Conservation (phyloP, 2,329 filamentous ascomycete species). For the Plectosphaerella plurivora region DNA sequence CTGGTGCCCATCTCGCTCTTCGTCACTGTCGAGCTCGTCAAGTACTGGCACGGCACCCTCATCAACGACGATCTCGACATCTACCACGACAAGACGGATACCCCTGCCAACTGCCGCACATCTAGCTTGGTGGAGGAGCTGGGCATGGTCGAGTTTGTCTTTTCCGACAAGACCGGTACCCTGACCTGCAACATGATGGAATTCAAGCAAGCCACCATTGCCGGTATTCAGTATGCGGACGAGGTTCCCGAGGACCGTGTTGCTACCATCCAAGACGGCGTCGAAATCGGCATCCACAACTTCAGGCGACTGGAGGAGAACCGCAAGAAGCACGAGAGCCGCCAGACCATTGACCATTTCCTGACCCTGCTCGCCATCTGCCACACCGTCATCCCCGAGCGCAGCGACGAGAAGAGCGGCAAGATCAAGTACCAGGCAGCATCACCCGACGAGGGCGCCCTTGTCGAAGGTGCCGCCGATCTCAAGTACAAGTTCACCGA, state of each 20-base stretch:
- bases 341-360: conserved; percentile 68
- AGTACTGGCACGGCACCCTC: conserved; percentile 95
- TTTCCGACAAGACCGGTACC: conserved; percentile 96
- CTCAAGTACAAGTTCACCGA: conserved; percentile 89
- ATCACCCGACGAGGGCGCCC: conserved; percentile 93
- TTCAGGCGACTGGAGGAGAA: conserved; percentile 74
- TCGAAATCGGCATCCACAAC: conserved; percentile 76
- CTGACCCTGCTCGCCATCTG: conserved; percentile 82
- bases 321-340: conserved; percentile 49
- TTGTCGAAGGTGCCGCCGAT: conserved; percentile 83
- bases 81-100: conserved; percentile 94
- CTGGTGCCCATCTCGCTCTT: conserved; percentile 96
- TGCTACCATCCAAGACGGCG: conserved; percentile 71
- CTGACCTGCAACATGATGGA: conserved; percentile 99
- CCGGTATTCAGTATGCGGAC: conserved; percentile 88
- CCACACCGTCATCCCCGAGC: conserved; percentile 95
- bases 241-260: conserved; percentile 88
- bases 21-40: conserved; percentile 95
- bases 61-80: conserved; percentile 98
- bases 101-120: conserved; percentile 90
- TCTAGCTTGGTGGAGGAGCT: conserved; percentile 95
- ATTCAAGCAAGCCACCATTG: conserved; percentile 92
- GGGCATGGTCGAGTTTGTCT: conserved; percentile 97
- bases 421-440: conserved; percentile 97
- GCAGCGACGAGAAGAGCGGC: conserved; percentile 69